phyloP scores from a whole-genome alignment of 371 early-diverging fungal species.

The Thermomucor indicae-seudaticae region DNA sequence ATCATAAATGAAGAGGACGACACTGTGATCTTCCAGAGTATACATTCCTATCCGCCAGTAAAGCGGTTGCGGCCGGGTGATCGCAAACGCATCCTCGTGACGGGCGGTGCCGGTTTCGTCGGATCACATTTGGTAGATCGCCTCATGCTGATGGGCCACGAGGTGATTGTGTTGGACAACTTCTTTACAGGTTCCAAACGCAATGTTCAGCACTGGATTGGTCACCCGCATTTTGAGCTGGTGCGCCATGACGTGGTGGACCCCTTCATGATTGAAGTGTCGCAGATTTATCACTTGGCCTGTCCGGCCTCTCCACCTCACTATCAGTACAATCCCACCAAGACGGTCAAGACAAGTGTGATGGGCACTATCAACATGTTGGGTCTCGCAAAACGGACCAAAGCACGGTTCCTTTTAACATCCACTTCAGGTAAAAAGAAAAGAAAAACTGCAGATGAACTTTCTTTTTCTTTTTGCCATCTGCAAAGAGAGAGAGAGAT shows the following conservation, averaged over 20 bases:
- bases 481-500: neutral
- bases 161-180: conserved; percentile 84
- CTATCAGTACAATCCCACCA: conserved; percentile 86
- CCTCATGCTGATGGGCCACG: conserved; percentile 85
- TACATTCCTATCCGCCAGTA: conserved; percentile 50
- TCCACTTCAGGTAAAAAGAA: conserved; percentile 86
- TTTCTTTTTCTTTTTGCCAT: neutral
- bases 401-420: conserved; percentile 77
- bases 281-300: conserved; percentile 83
- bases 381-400: conserved; percentile 80
- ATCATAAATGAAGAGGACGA: conserved; percentile 25
- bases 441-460: too few relatives aligned
- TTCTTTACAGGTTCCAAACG: conserved; percentile 77
- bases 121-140: conserved; percentile 85
- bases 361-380: conserved; percentile 91
- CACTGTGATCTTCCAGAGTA: conserved; percentile 45
- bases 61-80: conserved; percentile 48
- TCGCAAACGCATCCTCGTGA: conserved; percentile 78
- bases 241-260: conserved; percentile 83
- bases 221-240: conserved; percentile 86
- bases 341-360: conserved; percentile 84
- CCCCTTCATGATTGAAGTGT: conserved; percentile 81
- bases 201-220: conserved; percentile 81
- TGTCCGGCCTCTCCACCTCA: conserved; percentile 91
- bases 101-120: conserved; percentile 91